Evolutionary conservation across 2,329 filamentous ascomycete species (phyloP).

Genomic region (Stromatinia cepivora): DNA sequence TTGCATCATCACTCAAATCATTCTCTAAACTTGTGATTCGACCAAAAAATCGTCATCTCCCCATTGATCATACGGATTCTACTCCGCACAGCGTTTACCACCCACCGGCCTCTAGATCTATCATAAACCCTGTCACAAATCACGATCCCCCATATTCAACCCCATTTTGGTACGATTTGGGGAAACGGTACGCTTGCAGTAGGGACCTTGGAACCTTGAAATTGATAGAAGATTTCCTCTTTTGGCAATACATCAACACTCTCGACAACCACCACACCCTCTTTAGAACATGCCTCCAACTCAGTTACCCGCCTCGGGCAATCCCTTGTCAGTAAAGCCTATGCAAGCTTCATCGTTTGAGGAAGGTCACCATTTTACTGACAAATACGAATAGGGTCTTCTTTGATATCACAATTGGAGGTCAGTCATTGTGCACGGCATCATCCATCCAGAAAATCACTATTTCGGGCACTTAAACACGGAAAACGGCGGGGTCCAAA

Average conservation of each 20-base stretch:
- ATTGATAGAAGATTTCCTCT: neutral
- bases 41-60: neutral
- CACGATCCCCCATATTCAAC: neutral
- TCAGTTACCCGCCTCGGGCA: constrained; percentile 46
- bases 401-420: constrained; percentile 78
- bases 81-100: neutral
- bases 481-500: neutral
- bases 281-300: constrained; percentile 42
- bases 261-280: neutral
- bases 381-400: constrained; percentile 43
- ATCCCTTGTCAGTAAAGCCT: constrained; percentile 45
- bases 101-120: neutral
- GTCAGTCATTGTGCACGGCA: constrained; percentile 47
- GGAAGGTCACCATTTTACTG: constrained; percentile 28
- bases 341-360: neutral
- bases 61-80: neutral
- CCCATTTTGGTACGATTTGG: neutral
- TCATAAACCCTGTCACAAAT: neutral
- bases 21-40: neutral
- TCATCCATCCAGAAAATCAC: constrained; percentile 4
- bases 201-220: neutral
- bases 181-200: neutral
- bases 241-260: neutral
- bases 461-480: neutral
- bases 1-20: constrained; percentile 15